Base-by-base conservation (phyloP, 805 yeast genomes). In the Monosporozyma solicola region DNA sequence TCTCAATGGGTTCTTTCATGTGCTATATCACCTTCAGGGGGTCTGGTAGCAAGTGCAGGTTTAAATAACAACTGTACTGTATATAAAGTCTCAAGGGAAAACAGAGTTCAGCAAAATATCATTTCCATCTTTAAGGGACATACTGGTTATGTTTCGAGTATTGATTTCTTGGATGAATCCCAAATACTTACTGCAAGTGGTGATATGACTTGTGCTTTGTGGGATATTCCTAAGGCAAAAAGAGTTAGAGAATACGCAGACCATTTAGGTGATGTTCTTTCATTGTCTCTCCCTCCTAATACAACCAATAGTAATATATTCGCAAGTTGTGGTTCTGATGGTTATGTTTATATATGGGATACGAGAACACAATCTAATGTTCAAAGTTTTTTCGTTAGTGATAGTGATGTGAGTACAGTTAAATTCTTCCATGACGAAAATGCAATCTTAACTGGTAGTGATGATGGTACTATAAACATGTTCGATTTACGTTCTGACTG, bases 401-500 rank as follows among this genome's bases (percentile, higher is more conserved):
- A 75, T 27, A 75, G 76, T 48, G 97, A 91, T 64, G 79, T 87
- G 24, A 84, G 83, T 50, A 66, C 78, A 5, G 67, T 85, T 6
- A 74, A 77, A 55, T 80, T 80, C 60, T 83, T 84, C 63, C 88
- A 88, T 8, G 85, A 82, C 56, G 88, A 88, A 1, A 72, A 83
- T 54, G 76, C 88, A 1, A 80, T 90, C 59, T 80, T 79, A 0
- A 76, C 84, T 2, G 96, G 96, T 1, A 77, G 85, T 47, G 97
- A 89, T 62, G 95, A 87, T 65, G 91, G 92, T 3, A 65, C 75
- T 0, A 72, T 87, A 27, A 75, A 86, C 54, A 68, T 88, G 52
- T 85, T 80, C 66, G 97, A 90, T 65, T 67, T 87, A 47, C 74
- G 97, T 56, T 75, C 90, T 1, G 95, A 87, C 63, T 80, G 94